Conservation (phyloP, 768 basidiomycete species). For the Amanita pallidorosea region DNA sequence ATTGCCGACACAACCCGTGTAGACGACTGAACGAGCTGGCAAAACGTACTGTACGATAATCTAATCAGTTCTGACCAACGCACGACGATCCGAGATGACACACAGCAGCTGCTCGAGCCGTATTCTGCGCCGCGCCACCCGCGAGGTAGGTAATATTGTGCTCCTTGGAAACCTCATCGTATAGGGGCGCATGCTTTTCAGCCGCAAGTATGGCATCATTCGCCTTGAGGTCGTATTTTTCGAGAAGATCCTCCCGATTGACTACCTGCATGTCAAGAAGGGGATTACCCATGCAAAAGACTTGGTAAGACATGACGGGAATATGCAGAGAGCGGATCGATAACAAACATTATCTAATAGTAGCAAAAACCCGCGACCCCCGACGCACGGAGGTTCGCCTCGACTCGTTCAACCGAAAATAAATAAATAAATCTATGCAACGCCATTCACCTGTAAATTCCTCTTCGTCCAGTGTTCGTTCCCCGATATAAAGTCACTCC, state of each 20-base stretch:
- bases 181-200: constrained; percentile 86
- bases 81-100: constrained; percentile 16
- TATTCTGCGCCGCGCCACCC: constrained; percentile 94
- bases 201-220: constrained; percentile 96
- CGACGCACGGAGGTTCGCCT: too few species aligned
- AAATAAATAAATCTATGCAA: too few species aligned
- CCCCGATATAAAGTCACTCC: constrained; percentile 50
- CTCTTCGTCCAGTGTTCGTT: constrained; percentile 47
- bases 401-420: too few species aligned
- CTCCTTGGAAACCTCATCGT: constrained; percentile 75
- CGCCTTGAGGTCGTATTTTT: constrained; percentile 84
- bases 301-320: constrained; percentile 38
- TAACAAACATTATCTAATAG: neutral
- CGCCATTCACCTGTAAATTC: constrained; percentile 22
- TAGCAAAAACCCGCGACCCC: too few species aligned
- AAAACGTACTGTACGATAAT: constrained; percentile 67
- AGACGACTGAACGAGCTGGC: constrained; percentile 81
- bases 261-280: constrained; percentile 93
- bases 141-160: constrained; percentile 84
- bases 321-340: constrained; percentile 6
- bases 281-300: constrained; percentile 94
- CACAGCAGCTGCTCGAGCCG: constrained; percentile 93
- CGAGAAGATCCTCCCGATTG: constrained; percentile 71
- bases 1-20: constrained; percentile 88
- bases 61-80: constrained; percentile 6